These are phyloP conservation scores for Chlorella sp. DNA, from an alignment of 139 green algal species.

Conservation along the genomic window DNA sequence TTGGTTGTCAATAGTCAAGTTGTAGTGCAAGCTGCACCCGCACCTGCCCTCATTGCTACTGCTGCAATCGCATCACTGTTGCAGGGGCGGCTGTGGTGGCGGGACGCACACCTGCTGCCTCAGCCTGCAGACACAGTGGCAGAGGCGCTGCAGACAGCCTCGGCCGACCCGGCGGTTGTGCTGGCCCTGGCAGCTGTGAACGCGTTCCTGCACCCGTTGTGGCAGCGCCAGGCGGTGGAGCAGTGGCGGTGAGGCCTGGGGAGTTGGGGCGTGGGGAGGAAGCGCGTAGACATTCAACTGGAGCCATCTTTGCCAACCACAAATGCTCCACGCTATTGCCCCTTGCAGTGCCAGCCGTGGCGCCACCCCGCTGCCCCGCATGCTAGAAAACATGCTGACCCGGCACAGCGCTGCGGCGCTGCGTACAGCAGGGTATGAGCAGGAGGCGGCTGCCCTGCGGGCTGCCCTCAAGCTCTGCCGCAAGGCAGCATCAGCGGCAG, in stretches of 20 bases:
- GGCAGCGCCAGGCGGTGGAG: background rate
- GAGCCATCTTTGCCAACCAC: no score
- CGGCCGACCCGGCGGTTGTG: background rate
- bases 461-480: conserved; percentile 5
- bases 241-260: conserved; percentile 3
- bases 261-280: no score
- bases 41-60: no score
- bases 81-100: conserved; percentile 25
- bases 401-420: background rate
- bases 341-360: background rate
- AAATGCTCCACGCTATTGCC: no score
- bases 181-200: conserved; percentile 3
- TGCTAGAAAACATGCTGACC: background rate
- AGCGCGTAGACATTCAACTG: no score
- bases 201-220: conserved; percentile 13
- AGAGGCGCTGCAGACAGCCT: background rate
- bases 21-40: no score
- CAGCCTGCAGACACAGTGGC: background rate
- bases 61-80: no score
- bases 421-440: background rate
- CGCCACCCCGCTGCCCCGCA: background rate
- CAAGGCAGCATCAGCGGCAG: background rate
- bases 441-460: background rate
- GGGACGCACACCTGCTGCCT: conserved; percentile 7
- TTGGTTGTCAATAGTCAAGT: no score